Conservation (phyloP, 179 eudicot genomes). For the Beta corolliflora region DNA sequence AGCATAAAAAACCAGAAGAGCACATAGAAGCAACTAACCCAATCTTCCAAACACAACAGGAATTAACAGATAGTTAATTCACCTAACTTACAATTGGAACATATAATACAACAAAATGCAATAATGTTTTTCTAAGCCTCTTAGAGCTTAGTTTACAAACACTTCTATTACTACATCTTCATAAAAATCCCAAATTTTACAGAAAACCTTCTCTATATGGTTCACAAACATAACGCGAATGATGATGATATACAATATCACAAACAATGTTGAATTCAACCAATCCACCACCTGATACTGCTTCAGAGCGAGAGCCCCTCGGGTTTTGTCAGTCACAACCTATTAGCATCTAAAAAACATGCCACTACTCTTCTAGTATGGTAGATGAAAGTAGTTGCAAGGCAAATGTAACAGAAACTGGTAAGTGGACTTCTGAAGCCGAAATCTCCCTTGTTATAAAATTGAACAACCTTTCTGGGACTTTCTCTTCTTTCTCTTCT, state of each 20-base stretch:
- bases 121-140: constrained; percentile 21
- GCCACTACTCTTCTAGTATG: constrained; percentile 15
- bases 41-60: background rate
- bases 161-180: constrained; percentile 20
- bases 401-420: constrained; percentile 19
- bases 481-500: constrained; percentile 54
- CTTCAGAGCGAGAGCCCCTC: constrained; percentile 23
- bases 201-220: constrained; percentile 14
- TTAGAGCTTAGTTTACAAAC: constrained; percentile 25
- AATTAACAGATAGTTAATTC: background rate
- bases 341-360: constrained; percentile 24
- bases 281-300: constrained; percentile 23
- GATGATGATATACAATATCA: constrained; percentile 14
- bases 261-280: constrained; percentile 19
- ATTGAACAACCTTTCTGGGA: constrained; percentile 51
- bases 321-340: constrained; percentile 27
- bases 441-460: constrained; percentile 31
- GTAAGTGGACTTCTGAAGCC: constrained; percentile 13
- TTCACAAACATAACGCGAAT: constrained; percentile 12
- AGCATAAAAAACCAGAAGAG: background rate
- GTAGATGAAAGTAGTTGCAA: constrained; percentile 22
- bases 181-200: constrained; percentile 24
- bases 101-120: constrained; percentile 28
- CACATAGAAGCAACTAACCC: background rate
- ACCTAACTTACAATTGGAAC: constrained; percentile 16